A percentile compares a stretch with the other conserved stretches of the same genome.
Conservation (phyloP, 176 grass and related monocot species). For the Dactylis glomerata region DNA sequence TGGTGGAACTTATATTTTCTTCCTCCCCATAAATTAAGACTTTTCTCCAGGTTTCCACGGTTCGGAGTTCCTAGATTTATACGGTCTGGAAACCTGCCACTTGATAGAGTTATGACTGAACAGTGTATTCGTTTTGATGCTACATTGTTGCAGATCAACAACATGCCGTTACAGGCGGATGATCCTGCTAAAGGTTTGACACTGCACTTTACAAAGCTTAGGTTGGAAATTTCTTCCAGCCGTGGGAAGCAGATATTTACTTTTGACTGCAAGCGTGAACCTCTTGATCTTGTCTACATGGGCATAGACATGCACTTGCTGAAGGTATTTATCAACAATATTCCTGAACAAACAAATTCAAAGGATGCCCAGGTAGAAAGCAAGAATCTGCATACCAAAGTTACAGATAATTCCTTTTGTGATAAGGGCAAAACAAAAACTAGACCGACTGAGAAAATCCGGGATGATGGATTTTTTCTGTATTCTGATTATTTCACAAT, state of each 20-base stretch:
- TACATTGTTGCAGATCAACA: constrained; percentile 50
- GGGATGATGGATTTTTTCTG: constrained; percentile 84
- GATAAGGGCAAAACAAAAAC: constrained; percentile 53
- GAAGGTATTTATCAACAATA: constrained; percentile 64
- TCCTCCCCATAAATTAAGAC: constrained; percentile 93
- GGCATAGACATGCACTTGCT: constrained; percentile 79
- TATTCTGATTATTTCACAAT: constrained; percentile 92
- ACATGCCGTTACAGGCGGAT: constrained; percentile 68
- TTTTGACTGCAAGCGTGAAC: constrained; percentile 86
- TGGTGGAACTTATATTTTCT: constrained; percentile 84
- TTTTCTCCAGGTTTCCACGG: constrained; percentile 94
- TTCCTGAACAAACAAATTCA: constrained; percentile 36
- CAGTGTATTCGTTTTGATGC: constrained; percentile 85
- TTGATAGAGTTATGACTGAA: constrained; percentile 99
- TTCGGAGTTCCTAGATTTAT: constrained; percentile 87
- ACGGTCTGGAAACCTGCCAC: constrained; percentile 87
- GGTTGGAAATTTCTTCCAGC: constrained; percentile 76
- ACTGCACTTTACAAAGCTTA: constrained; percentile 70
- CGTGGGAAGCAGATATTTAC: constrained; percentile 91
- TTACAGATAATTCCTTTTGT: constrained; percentile 34
- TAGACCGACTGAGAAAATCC: constrained; percentile 55
- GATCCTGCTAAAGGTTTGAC: constrained; percentile 85
- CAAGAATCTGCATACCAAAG: constrained; percentile 38
- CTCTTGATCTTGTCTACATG: constrained; percentile 98
- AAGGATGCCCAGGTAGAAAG: constrained; percentile 51